Percentiles rank a stretch among this genome's conserved stretches.
These are phyloP conservation scores for Lachancea dasiensis DNA, from an alignment of 805 yeast species.

Conservation along the genomic window DNA sequence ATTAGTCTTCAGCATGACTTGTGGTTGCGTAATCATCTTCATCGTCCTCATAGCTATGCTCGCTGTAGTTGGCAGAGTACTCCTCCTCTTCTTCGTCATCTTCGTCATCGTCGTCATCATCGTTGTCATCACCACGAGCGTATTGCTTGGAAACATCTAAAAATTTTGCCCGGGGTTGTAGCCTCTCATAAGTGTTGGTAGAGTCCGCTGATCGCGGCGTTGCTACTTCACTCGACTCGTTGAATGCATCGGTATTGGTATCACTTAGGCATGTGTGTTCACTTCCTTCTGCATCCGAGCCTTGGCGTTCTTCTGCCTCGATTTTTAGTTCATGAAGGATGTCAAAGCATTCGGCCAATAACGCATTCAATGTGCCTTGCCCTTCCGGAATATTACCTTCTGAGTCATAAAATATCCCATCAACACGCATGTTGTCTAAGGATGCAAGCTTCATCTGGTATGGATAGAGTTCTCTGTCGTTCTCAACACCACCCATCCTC, in stretches of 20 bases:
- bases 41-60: constrained; percentile 21
- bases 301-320: constrained; percentile 65
- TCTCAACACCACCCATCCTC: constrained; percentile 86
- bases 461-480: constrained; percentile 87
- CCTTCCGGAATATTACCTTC: constrained; percentile 94
- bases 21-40: constrained; percentile 16
- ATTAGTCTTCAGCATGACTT: constrained; percentile 14
- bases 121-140: constrained; percentile 9
- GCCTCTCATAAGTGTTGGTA: neutral
- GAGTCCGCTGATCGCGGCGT: neutral
- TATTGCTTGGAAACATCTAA: constrained; percentile 17
- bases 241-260: no score
- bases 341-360: constrained; percentile 91
- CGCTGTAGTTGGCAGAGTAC: constrained; percentile 16
- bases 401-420: constrained; percentile 81
- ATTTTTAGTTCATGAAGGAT: constrained; percentile 84
- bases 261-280: no score
- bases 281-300: no score
- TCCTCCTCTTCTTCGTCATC: constrained; percentile 14
- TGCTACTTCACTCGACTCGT: no score
- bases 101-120: constrained; percentile 16
- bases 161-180: constrained; percentile 16
- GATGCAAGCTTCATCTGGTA: constrained; percentile 92
- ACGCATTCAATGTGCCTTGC: constrained; percentile 89
- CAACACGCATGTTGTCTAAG: constrained; percentile 76